Base-by-base conservation (phyloP, 139 green algal genomes). In the Dunaliella primolecta region DNA sequence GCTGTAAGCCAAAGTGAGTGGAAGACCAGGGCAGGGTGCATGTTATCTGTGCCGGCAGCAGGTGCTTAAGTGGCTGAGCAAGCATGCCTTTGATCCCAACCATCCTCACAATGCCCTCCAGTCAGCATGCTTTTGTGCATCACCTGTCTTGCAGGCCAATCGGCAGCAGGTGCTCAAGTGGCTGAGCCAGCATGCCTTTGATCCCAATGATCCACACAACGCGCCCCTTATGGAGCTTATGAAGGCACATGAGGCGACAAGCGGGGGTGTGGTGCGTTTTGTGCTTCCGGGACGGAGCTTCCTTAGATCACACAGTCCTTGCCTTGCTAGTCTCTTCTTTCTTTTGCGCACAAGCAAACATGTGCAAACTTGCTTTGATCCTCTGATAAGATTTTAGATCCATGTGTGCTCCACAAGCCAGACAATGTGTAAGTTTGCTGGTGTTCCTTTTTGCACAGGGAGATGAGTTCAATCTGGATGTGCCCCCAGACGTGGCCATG, bases 181-280 rank as follows among this genome's bases (percentile, higher is more conserved):
- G 88, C 81, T 94, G 78, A 72, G 33, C 20, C 36, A 89, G 24
- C 56, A 91, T 36, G 79, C 81, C 23, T 77, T 94, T 25, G 90
- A 94, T 86, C 91, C 91, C 79, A 92, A 92, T 36, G 91, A 94
- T 84, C 91, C 91, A 21, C 86, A 87, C 55, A 94, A 94, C 78
- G 91, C 90, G 20, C 46, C 87, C 1, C 85, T 94, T 36, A 79
- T 94, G 64, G 91, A 94, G 91, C 89, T 94, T 46, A 83, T 94
- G 35, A 86, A 85, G 32, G 89, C 89, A 25, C 85, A 89, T 0
- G 86, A 93, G 57, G 91, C 91, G 0, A 71, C 80, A 15, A 85
- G 75, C 31, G 83, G 80, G 0, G 78, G 80, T 29, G 30, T 91
- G 88, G 84, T 87, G 64, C 15, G 83, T 55, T 37, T 2, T 38